phyloP scores from a whole-genome alignment of 2,329 filamentous ascomycete species.

The Pseudocercospora musae region DNA sequence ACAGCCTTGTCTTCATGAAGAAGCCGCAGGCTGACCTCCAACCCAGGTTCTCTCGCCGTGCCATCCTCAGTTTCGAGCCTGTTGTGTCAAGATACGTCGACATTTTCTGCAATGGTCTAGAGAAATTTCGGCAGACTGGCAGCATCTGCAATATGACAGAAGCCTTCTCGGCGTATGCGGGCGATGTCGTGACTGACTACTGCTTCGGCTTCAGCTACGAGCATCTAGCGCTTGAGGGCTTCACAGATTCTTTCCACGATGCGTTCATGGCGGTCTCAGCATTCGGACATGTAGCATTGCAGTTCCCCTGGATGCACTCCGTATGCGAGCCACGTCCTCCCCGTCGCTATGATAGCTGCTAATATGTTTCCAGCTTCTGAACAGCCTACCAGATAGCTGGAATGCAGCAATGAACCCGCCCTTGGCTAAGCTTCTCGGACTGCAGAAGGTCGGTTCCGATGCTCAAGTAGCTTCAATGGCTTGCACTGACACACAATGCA shows the following conservation, averaged over 20 bases:
- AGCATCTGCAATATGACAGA: constrained; percentile 17
- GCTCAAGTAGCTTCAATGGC: neutral
- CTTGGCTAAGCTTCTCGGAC: constrained; percentile 11
- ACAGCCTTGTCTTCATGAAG: neutral
- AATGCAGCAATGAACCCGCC: constrained; percentile 20
- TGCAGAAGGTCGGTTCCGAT: constrained; percentile 10
- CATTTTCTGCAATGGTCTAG: constrained; percentile 14
- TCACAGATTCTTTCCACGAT: constrained; percentile 21
- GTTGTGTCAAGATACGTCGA: constrained; percentile 16
- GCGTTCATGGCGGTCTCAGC: constrained; percentile 18
- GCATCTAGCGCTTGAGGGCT: constrained; percentile 17
- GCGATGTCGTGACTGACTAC: constrained; percentile 23
- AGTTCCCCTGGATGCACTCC: constrained; percentile 20
- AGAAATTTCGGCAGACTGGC: constrained; percentile 15
- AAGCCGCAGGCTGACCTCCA: neutral
- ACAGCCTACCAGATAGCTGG: constrained; percentile 17
- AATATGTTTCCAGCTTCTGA: constrained; percentile 9
- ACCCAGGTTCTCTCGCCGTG: constrained; percentile 15
- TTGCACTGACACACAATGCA: neutral
- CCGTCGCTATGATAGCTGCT: neutral
- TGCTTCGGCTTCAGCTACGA: constrained; percentile 21
- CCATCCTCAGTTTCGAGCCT: constrained; percentile 19
- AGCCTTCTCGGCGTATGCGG: constrained; percentile 18
- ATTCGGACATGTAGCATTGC: constrained; percentile 18
- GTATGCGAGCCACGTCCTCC: neutral